A percentile compares a stretch with the other conserved stretches of the same genome.
Conservation (phyloP, 73 alveolate species). For the Paramecium octaurelia region DNA sequence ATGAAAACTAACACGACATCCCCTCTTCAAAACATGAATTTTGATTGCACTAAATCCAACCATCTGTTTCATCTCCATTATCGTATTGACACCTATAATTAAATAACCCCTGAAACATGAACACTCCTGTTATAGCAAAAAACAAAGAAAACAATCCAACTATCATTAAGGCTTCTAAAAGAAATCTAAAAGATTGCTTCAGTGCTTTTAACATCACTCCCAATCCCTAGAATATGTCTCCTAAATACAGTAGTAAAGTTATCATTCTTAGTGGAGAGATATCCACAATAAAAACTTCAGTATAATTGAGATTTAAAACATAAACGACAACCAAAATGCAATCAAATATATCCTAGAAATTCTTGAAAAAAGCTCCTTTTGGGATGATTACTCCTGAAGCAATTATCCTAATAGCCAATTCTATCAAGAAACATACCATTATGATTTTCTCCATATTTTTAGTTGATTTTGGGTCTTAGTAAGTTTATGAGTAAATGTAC, state of each 20-base stretch:
- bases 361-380: neutral
- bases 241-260: neutral
- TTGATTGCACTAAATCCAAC: neutral
- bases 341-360: neutral
- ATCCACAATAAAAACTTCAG: neutral
- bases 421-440: neutral
- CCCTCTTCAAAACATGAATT: neutral
- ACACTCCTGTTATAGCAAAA: neutral
- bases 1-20: neutral
- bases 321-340: neutral
- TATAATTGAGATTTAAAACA: neutral
- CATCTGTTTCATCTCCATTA: neutral
- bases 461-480: neutral
- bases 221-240: neutral
- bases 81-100: neutral
- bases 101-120: slow-evolving; percentile 10
- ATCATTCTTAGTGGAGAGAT: slow-evolving; percentile 1
- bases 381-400: slow-evolving; percentile 6
- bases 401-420: neutral
- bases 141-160: neutral
- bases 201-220: slow-evolving; percentile 23
- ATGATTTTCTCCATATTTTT: neutral
- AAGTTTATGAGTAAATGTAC: neutral
- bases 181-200: neutral
- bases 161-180: neutral